Evolutionary conservation across 345 rosid genomes (phyloP).

Genomic region (Citrus glauca): DNA sequence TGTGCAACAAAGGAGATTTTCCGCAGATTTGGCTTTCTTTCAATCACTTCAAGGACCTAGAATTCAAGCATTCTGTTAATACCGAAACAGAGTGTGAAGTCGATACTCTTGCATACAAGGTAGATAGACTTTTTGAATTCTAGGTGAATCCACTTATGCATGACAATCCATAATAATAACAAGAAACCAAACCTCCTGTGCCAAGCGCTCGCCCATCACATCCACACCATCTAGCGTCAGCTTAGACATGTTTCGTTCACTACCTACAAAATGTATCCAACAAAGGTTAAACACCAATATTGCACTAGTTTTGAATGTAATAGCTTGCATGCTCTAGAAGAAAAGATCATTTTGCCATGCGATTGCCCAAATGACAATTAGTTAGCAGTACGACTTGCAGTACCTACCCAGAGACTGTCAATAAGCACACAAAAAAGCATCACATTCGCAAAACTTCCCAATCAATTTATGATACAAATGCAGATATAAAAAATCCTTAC

Average conservation of each 20-base stretch:
- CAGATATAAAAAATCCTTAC: conserved; percentile 36
- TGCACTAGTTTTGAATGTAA: neutral
- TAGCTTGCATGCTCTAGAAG: neutral
- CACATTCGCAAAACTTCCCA: neutral
- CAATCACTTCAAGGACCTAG: conserved; percentile 77
- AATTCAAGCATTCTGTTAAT: conserved; percentile 13
- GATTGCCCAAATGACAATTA: neutral
- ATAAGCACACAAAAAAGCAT: neutral
- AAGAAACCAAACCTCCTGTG: conserved; percentile 56
- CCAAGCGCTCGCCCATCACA: conserved; percentile 95
- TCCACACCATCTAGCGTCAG: conserved; percentile 90
- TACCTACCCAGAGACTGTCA: neutral
- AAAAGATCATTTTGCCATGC: neutral
- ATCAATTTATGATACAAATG: neutral
- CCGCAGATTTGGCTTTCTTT: conserved; percentile 50
- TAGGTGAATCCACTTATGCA: neutral
- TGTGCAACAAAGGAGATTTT: conserved; percentile 94
- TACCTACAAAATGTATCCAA: conserved; percentile 45
- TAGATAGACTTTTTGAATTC: neutral
- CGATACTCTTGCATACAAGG: neutral
- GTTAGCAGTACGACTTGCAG: neutral
- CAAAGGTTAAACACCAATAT: neutral
- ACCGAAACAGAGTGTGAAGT: neutral
- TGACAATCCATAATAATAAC: neutral
- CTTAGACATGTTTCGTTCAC: conserved; percentile 59